These are phyloP conservation scores for Bromus sterilis DNA, from an alignment of 176 grass and related monocot species.

Conservation along the genomic window DNA sequence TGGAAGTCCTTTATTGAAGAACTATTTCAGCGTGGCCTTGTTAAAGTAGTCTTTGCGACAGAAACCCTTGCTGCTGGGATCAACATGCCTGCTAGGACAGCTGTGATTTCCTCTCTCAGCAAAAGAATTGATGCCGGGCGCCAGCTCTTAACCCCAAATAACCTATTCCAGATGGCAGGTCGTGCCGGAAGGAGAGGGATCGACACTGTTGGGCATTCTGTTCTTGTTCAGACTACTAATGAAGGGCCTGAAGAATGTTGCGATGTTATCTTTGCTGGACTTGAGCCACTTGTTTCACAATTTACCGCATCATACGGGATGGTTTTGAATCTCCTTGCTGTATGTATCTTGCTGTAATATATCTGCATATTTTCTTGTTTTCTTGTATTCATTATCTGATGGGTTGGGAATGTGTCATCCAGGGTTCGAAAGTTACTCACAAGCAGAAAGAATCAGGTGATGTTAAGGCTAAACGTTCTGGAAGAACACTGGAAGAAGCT, in stretches of 20 bases:
- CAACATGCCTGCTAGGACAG: conserved; percentile 95
- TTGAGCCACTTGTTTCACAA: conserved; percentile 96
- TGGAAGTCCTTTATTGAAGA: conserved; percentile 99
- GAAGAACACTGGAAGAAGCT: conserved; percentile 95
- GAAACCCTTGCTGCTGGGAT: conserved; percentile 98
- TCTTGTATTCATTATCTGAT: conserved; percentile 13
- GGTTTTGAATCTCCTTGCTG: conserved; percentile 98
- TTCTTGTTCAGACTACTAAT: conserved; percentile 87
- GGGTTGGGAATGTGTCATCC: not conserved
- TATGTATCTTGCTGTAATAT: conserved; percentile 37
- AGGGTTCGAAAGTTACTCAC: conserved; percentile 94
- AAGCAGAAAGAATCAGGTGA: conserved; percentile 53
- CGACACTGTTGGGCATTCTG: conserved; percentile 79
- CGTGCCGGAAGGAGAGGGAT: conserved; percentile 97
- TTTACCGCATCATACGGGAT: conserved; percentile 98
- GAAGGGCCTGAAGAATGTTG: conserved; percentile 86
- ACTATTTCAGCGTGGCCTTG: conserved; percentile 85
- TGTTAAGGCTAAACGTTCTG: conserved; percentile 46
- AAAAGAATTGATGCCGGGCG: conserved; percentile 78
- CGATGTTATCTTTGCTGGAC: conserved; percentile 74
- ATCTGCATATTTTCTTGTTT: conserved; percentile 12
- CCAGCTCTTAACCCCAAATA: conserved; percentile 69
- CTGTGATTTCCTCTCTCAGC: conserved; percentile 83
- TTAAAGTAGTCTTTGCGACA: conserved; percentile 97
- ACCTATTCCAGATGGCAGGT: conserved; percentile 95